These are phyloP conservation scores for Misopates orontium DNA, from an alignment of 257 asterid species.

Conservation along the genomic window DNA sequence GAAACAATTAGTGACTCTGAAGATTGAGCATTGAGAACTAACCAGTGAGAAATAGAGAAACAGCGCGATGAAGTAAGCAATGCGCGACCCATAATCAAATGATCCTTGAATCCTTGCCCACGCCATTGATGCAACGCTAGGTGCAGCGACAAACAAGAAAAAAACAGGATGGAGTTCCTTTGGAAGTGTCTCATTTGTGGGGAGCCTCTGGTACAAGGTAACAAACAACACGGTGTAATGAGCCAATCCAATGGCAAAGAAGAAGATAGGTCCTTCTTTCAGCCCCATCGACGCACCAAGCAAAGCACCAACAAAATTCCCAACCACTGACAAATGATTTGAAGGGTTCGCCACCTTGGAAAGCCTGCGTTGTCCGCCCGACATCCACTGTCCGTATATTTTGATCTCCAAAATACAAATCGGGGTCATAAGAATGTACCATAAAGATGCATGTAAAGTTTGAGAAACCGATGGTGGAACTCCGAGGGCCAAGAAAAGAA, in stretches of 20 bases:
- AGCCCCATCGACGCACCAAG: conserved; percentile 90
- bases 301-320: conserved; percentile 87
- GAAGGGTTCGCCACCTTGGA: conserved; percentile 94
- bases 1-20: not conserved
- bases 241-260: conserved; percentile 91
- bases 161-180: conserved; percentile 94
- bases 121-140: conserved; percentile 91
- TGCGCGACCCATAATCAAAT: conserved; percentile 65
- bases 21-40: conserved; percentile 9
- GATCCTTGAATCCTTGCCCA: conserved; percentile 86
- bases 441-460: conserved; percentile 40
- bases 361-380: conserved; percentile 82
- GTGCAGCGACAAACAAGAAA: conserved; percentile 89
- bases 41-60: conserved; percentile 89
- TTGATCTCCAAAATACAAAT: conserved; percentile 66
- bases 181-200: conserved; percentile 85
- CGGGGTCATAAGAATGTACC: conserved; percentile 86
- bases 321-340: conserved; percentile 72
- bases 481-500: conserved; percentile 66
- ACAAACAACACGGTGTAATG: conserved; percentile 81
- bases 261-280: conserved; percentile 83
- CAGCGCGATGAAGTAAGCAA: conserved; percentile 79
- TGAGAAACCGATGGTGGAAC: conserved; percentile 52
- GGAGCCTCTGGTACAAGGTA: conserved; percentile 89
- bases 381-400: conserved; percentile 97